A percentile compares a stretch with the other conserved stretches of the same genome.
Conservation (phyloP, 306 rosid species). For the Lotus japonicus region DNA sequence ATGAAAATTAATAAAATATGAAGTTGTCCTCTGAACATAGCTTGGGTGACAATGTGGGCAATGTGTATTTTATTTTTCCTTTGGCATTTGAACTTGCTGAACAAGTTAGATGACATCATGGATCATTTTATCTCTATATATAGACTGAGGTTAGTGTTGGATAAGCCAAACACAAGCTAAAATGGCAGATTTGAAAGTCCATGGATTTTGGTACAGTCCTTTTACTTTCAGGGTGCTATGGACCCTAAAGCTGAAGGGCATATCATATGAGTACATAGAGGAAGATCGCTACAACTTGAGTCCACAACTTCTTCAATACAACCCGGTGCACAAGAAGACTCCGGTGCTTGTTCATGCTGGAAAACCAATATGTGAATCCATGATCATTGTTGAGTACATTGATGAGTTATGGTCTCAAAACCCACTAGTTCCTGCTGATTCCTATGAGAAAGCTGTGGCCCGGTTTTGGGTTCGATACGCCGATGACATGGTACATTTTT, state of each 20-base stretch:
- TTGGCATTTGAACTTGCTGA: neutral
- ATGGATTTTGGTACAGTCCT: conserved; percentile 49
- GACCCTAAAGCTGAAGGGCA: conserved; percentile 45
- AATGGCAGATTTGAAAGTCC: conserved; percentile 35
- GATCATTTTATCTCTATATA: neutral
- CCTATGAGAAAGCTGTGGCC: conserved; percentile 36
- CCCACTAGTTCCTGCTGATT: conserved; percentile 36
- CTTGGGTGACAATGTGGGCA: too few species aligned
- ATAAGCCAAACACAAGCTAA: neutral
- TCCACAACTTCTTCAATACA: conserved; percentile 35
- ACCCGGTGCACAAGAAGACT: conserved; percentile 41
- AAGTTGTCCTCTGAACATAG: too few species aligned
- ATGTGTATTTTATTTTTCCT: neutral
- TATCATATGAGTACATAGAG: conserved; percentile 38
- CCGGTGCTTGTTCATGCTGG: conserved; percentile 53
- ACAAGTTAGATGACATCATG: neutral
- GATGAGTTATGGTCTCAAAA: conserved; percentile 43
- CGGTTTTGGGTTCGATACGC: conserved; percentile 42
- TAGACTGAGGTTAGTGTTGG: neutral
- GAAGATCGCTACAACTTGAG: conserved; percentile 49
- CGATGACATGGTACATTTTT: conserved; percentile 12
- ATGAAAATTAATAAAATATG: too few species aligned
- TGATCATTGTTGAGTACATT: conserved; percentile 44
- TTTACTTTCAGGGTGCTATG: conserved; percentile 39
- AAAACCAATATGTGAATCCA: conserved; percentile 44